Evolutionary conservation across 257 asterid species (phyloP), one percentile per base, ranked within the genome.

Genomic region (Solanum virginianum): DNA sequence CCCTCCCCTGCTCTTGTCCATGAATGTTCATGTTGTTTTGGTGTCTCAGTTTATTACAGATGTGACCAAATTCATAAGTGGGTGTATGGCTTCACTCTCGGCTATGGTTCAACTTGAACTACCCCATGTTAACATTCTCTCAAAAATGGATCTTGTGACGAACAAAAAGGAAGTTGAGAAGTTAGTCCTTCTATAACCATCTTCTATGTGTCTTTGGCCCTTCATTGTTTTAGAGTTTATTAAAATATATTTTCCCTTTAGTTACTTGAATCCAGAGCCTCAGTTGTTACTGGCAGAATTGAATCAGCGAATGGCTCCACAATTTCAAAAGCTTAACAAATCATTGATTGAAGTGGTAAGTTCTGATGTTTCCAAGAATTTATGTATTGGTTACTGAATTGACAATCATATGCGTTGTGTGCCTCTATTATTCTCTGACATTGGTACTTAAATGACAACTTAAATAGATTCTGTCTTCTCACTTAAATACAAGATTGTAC

Each of bases 21-120:
- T 36, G 68, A 36, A 63, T 84, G 65, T 86, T 80, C 86, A 49
- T 65, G 59, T 86, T 63, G 22, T 74, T 86, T 85, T 83, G 65
- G 41, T 81, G 7, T 70, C 24, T 71, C 87, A 95, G 99, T 97
- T 97, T 89, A 92, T 97, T 56, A 95, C 99, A 82, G 98, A 97
- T 86, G 98, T 95, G 89, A 93, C 99, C 95, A 97, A 97, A 93
- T 97, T 97, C 88, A 93, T 95, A 14, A 97, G 98, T 87, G 98
- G 99, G 29, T 97, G 99, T 84, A 95, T 97, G 99, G 88, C 98
- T 83, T 95, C 99, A 62, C 99, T 97, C 88, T 97, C 98, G 82
- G 98, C 98, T 15, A 97, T 94, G 99, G 91, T 97, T 87, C 99
- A 97, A 88, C 94, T 95, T 89, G 98, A 97, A 92, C 92, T 97